A percentile compares a stretch with the other conserved stretches of the same genome.
Conservation (phyloP, 441 rosid species). For the Dalechampia spathulata region DNA sequence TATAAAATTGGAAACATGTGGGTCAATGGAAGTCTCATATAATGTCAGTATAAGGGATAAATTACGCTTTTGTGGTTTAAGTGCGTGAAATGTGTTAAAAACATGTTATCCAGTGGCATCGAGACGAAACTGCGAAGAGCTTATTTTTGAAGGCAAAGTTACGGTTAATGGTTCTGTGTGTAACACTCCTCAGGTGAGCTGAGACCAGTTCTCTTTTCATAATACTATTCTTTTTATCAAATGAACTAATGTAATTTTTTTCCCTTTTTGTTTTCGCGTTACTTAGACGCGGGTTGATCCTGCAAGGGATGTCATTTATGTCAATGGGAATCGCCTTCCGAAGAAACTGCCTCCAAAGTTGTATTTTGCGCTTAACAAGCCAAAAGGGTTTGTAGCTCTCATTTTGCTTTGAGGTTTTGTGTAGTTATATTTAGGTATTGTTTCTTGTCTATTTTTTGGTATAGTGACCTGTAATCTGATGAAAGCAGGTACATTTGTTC, state of each 20-base stretch:
- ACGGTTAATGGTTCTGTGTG: slow-evolving; percentile 75
- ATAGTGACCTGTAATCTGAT: background rate
- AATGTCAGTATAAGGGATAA: too few relatives aligned
- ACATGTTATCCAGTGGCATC: slow-evolving; percentile 55
- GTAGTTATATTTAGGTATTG: background rate
- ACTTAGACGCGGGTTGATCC: slow-evolving; percentile 84
- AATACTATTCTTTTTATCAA: background rate
- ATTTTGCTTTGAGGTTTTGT: background rate
- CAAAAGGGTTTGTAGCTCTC: slow-evolving; percentile 71
- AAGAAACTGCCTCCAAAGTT: slow-evolving; percentile 84
- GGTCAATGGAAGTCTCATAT: too few relatives aligned
- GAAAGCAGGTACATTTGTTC: slow-evolving; percentile 83
- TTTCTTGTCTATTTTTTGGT: background rate
- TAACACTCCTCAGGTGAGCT: slow-evolving; percentile 74
- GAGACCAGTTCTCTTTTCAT: background rate
- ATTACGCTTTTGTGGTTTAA: background rate
- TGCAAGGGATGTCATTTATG: slow-evolving; percentile 62
- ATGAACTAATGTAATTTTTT: too few relatives aligned
- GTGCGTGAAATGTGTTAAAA: background rate
- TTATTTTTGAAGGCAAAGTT: slow-evolving; percentile 77
- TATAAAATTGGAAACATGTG: too few relatives aligned
- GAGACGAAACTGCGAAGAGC: slow-evolving; percentile 75
- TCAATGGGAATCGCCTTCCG: slow-evolving; percentile 82
- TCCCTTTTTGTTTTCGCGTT: too few relatives aligned
- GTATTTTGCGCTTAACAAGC: slow-evolving; percentile 84